Evolutionary conservation across 163 green algal species (phyloP).

Genomic region (Coccomyxa subellipsoidea): DNA sequence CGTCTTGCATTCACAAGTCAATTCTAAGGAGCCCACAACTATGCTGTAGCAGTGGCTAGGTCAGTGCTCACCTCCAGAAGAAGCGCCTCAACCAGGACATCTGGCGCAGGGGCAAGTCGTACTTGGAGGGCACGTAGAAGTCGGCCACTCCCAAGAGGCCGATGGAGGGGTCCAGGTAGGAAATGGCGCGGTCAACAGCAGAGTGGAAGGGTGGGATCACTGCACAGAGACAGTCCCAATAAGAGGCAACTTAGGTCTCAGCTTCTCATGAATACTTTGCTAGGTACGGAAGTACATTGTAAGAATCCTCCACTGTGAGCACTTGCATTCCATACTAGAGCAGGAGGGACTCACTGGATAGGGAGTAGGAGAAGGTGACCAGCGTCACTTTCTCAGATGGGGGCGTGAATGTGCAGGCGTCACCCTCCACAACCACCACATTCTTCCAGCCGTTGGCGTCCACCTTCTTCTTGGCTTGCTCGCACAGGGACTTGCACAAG

Average conservation of each 20-base stretch:
- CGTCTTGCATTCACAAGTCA: too few relatives aligned
- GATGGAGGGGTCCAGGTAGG: conserved; percentile 70
- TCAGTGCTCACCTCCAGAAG: conserved; percentile 92
- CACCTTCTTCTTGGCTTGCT: conserved; percentile 78
- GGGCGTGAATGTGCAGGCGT: conserved; percentile 86
- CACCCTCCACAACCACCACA: conserved; percentile 88
- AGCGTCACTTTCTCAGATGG: conserved; percentile 63
- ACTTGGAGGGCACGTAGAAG: conserved; percentile 91
- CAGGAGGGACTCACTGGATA: conserved; percentile 75
- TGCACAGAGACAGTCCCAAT: conserved; percentile 35
- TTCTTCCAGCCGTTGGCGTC: conserved; percentile 85
- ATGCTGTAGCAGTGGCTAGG: too few relatives aligned
- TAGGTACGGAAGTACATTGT: too few relatives aligned
- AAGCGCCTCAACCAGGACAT: conserved; percentile 82
- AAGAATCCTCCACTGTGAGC: too few relatives aligned
- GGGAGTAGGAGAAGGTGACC: conserved; percentile 98
- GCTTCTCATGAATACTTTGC: too few relatives aligned
- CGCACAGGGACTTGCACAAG: conserved; percentile 89
- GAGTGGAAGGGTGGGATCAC: conserved; percentile 98
- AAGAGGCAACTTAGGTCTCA: too few relatives aligned
- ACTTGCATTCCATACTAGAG: too few relatives aligned
- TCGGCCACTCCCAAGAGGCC: conserved; percentile 85
- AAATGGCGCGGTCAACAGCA: conserved; percentile 83
- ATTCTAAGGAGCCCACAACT: too few relatives aligned
- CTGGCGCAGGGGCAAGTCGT: conserved; percentile 92